Evolutionary conservation across 148 eudicot genomes (phyloP), one percentile per base, ranked within the genome.

Genomic region (Vaccinium darrowii): DNA sequence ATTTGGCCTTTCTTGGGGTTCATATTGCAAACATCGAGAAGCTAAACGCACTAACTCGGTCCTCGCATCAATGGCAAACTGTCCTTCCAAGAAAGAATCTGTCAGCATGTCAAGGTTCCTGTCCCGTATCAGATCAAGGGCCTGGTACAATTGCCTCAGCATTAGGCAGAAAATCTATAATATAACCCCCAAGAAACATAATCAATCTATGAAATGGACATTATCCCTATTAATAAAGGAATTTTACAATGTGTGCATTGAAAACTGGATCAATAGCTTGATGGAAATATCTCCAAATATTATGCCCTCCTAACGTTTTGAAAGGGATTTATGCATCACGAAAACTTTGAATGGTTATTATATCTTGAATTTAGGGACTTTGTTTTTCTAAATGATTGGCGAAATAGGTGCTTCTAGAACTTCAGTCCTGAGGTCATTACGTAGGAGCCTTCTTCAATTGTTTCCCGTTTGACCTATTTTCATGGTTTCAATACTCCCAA

Each of bases 51-150:
- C 87, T 71, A 92, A 83, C 79, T 92, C 93, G 77, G 95, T 92
- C 82, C 91, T 91, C 74, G 89, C 95, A 82, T 92, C 94, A 85
- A 81, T 88, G 8, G 92, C 91, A 56, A 92, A 85, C 60, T 90
- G 90, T 74, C 94, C 95, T 89, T 92, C 95, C 87, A 92, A 90
- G 85, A 92, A 92, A 27, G 93, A 92, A 86, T 92, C 95, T 36
- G 91, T 90, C 79, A 92, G 89, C 93, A 91, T 91, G 84, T 91
- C 89, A 84, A 92, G 91, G 67, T 92, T 92, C 86, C 93, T 88
- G 79, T 91, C 95, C 56, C 93, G 89, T 88, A 92, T 92, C 89
- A 92, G 82, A 86, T 92, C 95, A 50, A 92, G 90, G 79, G 95
- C 95, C 95, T 92, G 88, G 77, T 84, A 47, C 53, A 67, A 50